A percentile compares a stretch with the other conserved stretches of the same genome.
These are phyloP conservation scores for Tieghemiomyces parasiticus DNA, from an alignment of 192 early-diverging fungal genomes.

Conservation along the genomic window DNA sequence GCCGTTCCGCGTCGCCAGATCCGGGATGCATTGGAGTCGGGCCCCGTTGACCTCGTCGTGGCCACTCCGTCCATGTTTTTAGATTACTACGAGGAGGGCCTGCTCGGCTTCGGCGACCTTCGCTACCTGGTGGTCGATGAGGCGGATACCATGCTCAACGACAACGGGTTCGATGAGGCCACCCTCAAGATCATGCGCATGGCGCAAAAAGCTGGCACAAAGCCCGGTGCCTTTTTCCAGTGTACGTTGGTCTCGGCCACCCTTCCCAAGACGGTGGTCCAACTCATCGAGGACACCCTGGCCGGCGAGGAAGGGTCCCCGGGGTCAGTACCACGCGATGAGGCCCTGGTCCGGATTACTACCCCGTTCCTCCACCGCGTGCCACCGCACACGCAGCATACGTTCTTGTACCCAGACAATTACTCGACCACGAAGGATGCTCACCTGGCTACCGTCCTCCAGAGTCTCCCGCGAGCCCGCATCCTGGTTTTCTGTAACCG, in stretches of 20 bases:
- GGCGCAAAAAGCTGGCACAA: conserved; percentile 22
- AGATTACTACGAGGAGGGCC: conserved; percentile 30
- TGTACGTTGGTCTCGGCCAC: conserved; percentile 55
- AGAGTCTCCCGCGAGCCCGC: conserved; percentile 45
- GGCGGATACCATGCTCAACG: conserved; percentile 80
- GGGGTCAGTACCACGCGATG: no score
- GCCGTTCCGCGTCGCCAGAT: conserved; percentile 28
- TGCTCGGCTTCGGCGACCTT: conserved; percentile 44
- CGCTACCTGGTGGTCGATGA: conserved; percentile 77
- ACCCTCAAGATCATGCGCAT: conserved; percentile 35
- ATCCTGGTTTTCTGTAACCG: conserved; percentile 83
- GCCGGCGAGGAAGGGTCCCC: conserved; percentile 13
- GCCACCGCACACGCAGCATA: conserved; percentile 56
- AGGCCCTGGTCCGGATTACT: conserved; percentile 49
- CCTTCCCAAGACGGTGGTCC: conserved; percentile 48
- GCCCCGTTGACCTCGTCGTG: conserved; percentile 72
- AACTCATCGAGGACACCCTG: conserved; percentile 33
- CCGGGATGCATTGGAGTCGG: conserved; percentile 27
- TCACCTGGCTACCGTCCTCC: conserved; percentile 54
- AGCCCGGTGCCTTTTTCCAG: conserved; percentile 27
- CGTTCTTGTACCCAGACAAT: conserved; percentile 52
- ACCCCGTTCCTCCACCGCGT: conserved; percentile 69
- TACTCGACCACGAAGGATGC: conserved; percentile 53
- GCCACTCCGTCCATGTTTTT: conserved; percentile 64
- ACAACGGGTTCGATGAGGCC: conserved; percentile 57